These are phyloP conservation scores for Amphirosellinia nigrospora DNA, from an alignment of 495 filamentous ascomycete species.

Conservation along the genomic window DNA sequence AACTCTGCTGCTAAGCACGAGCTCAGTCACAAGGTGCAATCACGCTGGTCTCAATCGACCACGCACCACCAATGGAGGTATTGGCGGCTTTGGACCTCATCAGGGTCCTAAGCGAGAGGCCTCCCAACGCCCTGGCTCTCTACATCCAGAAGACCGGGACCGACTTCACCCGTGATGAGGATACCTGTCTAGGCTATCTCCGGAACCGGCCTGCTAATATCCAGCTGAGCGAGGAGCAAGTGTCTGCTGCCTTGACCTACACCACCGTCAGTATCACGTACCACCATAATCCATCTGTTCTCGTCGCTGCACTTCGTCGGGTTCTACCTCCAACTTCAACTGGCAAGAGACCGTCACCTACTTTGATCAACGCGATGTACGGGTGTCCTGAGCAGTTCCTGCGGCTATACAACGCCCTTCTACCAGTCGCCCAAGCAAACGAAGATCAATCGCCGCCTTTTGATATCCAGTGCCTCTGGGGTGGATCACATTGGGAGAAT, in stretches of 20 bases:
- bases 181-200: slow-evolving; percentile 57
- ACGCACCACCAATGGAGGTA: slow-evolving; percentile 72
- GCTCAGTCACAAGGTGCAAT: slow-evolving; percentile 67
- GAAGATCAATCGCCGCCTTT: slow-evolving; percentile 54
- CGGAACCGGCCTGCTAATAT: slow-evolving; percentile 69
- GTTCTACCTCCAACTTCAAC: slow-evolving; percentile 64
- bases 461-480: slow-evolving; percentile 88
- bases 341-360: slow-evolving; percentile 83
- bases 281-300: slow-evolving; percentile 73
- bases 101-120: slow-evolving; percentile 66
- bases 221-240: slow-evolving; percentile 78
- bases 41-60: slow-evolving; percentile 64
- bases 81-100: slow-evolving; percentile 75
- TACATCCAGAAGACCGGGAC: slow-evolving; percentile 80
- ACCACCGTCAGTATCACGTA: slow-evolving; percentile 72
- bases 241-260: slow-evolving; percentile 81
- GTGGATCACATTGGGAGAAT: slow-evolving; percentile 80
- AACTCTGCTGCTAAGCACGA: slow-evolving; percentile 73
- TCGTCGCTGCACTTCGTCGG: slow-evolving; percentile 64
- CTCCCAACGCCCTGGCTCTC: slow-evolving; percentile 69
- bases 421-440: slow-evolving; percentile 62
- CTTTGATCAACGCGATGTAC: slow-evolving; percentile 81
- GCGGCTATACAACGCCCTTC: slow-evolving; percentile 75
- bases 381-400: slow-evolving; percentile 82
- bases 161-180: slow-evolving; percentile 57